phyloP scores from a whole-genome alignment of 805 yeast genomes.

The Schwanniomyces pseudopolymorphus region DNA sequence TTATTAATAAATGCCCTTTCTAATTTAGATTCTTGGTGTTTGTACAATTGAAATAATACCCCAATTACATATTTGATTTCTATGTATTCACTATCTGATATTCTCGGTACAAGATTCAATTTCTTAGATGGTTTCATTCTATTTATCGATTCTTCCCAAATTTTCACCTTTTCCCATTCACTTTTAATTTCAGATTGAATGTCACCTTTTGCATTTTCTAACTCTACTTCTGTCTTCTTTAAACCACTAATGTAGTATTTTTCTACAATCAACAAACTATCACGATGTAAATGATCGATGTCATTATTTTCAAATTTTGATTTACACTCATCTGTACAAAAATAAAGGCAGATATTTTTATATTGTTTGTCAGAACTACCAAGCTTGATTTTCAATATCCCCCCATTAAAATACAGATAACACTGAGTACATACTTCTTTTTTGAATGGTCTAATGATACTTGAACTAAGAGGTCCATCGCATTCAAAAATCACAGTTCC shows the following conservation, averaged over 20 bases:
- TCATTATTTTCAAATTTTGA: constrained; percentile 36
- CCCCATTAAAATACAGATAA: constrained; percentile 48
- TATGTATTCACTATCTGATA: constrained; percentile 54
- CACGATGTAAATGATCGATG: constrained; percentile 30
- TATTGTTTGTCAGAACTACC: constrained; percentile 12
- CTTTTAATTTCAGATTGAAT: constrained; percentile 11
- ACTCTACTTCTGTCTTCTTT: constrained; percentile 23
- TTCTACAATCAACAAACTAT: constrained; percentile 37
- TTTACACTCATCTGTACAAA: constrained; percentile 51
- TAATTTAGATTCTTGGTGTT: constrained; percentile 8
- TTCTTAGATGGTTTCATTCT: constrained; percentile 37
- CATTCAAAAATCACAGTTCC: constrained; percentile 43
- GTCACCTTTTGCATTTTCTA: constrained; percentile 13
- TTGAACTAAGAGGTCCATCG: constrained; percentile 44
- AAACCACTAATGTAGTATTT: constrained; percentile 20
- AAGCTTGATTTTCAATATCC: constrained; percentile 42
- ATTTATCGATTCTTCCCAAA: constrained; percentile 36
- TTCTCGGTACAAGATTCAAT: constrained; percentile 35
- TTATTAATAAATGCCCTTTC: background rate
- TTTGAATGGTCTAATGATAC: constrained; percentile 52
- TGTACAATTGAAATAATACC: constrained; percentile 30
- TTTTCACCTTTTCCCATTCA: constrained; percentile 38
- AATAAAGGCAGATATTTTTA: constrained; percentile 47
- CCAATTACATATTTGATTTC: constrained; percentile 50
- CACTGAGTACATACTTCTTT: constrained; percentile 64